These are phyloP conservation scores for Monilinia polystroma DNA, from an alignment of 2,329 filamentous ascomycete genomes.

Conservation along the genomic window DNA sequence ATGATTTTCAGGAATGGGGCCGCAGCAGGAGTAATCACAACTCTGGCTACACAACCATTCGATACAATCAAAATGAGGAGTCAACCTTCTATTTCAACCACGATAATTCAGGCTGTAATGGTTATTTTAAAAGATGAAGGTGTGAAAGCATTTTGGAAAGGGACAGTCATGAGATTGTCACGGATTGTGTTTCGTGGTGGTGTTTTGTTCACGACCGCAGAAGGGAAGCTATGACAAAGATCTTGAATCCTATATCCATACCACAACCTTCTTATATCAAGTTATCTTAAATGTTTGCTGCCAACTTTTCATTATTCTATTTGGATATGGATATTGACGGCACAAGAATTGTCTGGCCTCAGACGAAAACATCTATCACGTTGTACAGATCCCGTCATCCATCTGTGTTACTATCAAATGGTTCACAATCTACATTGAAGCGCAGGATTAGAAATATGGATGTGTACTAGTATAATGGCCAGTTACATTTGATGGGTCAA, in stretches of 20 bases:
- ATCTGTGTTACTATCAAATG: conserved; percentile 1
- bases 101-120: conserved; percentile 55
- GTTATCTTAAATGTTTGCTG: neutral
- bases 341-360: neutral
- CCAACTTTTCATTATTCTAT: neutral
- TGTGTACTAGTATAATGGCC: neutral
- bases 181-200: conserved; percentile 65
- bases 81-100: conserved; percentile 58
- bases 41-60: conserved; percentile 59
- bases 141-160: conserved; percentile 62
- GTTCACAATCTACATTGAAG: neutral
- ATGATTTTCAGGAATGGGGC: conserved; percentile 63
- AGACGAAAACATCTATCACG: conserved; percentile 8
- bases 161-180: conserved; percentile 66
- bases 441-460: neutral
- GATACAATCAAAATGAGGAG: conserved; percentile 63
- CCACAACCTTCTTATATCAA: neutral
- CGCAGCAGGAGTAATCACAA: conserved; percentile 59
- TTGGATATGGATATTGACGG: neutral
- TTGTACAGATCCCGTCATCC: conserved; percentile 8
- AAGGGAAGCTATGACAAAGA: conserved; percentile 28
- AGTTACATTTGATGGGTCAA: neutral
- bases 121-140: conserved; percentile 58
- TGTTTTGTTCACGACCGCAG: conserved; percentile 30
- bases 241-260: conserved; percentile 27